These are phyloP conservation scores for Mikania micrantha DNA, from an alignment of 129 eudicot species.

Conservation along the genomic window DNA sequence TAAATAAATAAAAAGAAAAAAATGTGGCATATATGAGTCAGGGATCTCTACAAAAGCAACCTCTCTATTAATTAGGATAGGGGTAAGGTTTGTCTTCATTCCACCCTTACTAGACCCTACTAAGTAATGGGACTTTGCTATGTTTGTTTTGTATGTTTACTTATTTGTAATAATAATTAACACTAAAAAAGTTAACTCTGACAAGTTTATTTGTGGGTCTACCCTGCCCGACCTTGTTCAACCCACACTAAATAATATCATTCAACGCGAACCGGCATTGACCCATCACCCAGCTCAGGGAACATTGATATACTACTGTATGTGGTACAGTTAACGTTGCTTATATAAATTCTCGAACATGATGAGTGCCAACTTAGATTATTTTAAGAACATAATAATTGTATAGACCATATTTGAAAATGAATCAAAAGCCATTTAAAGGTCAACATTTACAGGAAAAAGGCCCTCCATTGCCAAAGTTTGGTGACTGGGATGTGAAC, in stretches of 20 bases:
- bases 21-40: too few species aligned
- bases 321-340: not conserved
- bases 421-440: not conserved
- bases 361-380: slow-evolving; percentile 2
- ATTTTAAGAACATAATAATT: not conserved
- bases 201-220: not conserved
- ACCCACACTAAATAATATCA: not conserved
- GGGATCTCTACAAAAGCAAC: too few species aligned
- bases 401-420: not conserved
- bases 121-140: too few species aligned
- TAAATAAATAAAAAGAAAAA: too few species aligned
- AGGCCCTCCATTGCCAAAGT: slow-evolving; percentile 80
- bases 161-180: not conserved
- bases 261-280: not conserved
- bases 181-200: not conserved
- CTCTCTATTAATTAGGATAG: too few species aligned
- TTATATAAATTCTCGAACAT: not conserved
- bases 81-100: too few species aligned
- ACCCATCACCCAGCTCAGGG: not conserved
- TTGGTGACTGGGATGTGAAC: slow-evolving; percentile 91
- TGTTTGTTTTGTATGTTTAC: too few species aligned
- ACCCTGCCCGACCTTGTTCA: not conserved
- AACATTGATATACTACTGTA: not conserved
- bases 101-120: too few species aligned
- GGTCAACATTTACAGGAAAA: slow-evolving; percentile 42